Evolutionary conservation across 116 monocot genomes (phyloP), one percentile per base, ranked within the genome.

Genomic region (Iris pallida): DNA sequence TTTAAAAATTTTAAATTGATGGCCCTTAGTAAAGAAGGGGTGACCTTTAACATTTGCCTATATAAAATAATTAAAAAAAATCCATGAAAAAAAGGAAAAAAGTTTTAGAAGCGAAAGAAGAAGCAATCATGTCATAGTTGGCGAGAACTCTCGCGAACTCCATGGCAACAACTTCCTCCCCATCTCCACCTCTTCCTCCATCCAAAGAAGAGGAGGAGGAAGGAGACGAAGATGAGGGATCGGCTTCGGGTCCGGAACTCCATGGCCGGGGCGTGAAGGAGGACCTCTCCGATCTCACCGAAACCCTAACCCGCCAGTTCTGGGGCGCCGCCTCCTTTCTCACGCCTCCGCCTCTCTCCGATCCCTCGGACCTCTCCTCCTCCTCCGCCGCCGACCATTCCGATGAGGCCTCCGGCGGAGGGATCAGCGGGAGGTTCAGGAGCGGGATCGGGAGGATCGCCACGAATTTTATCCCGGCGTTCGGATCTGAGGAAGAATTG

Each of bases 381-480:
- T 1, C 49, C 49, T 51, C 49, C 42, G 16, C 65, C 20, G 5
- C 46, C 0, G 8, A 20, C 5, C 4, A 14, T 45, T 13, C 59
- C 16, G 55, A 55, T 44, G 11, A 51, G 4, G 1, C 60, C 45
- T 43, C 14, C 58, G 61, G 53, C 13, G 81, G 86, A 8, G 90
- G 70, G 56, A 56, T 92, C 20, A 80, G 92, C 0, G 88, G 92
- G 47, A 82, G 83, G 49, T 85, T 88, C 53, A 75, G 79, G 74
- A 80, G 64, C 55, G 88, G 88, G 66, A 85, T 92, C 59, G 88
- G 88, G 7, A 95, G 83, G 79, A 81, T 94, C 12, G 88, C 90
- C 2, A 85, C 94, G n/a, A 89, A 64, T 46, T 89, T 95, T 44
- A 74, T 95, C 41, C 86, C 82, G 11, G 68, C 81, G 3, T 79